Evolutionary conservation across 75 land plant species (phyloP), one percentile per base, ranked within the genome.

Genomic region (Adiantum capillusveneris): DNA sequence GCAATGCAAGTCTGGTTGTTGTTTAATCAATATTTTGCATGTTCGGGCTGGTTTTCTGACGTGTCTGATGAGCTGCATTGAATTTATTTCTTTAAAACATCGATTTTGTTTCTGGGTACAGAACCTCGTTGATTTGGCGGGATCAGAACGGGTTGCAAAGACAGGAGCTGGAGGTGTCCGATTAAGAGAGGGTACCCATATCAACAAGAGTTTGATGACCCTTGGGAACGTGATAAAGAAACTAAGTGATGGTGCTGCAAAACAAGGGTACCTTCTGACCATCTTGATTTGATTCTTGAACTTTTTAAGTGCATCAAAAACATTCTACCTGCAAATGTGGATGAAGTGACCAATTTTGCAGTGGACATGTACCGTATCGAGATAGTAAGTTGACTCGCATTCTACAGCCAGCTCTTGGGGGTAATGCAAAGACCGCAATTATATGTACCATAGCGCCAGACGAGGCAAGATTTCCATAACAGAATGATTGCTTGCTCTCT

Each of bases 111-210:
- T 1, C 28, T 57, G 18, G 22, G 6, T 57, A 58, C 55, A 95
- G 99, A 95, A 95, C 64, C 71, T 95, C 71, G 99, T 95, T 24
- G 99, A 95, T 78, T 71, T 95, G 56, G 99, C 99, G 51, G 99
- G 99, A 25, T 95, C 99, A 42, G 99, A 95, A 66, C 65, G 99
- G n/a, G 74, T 95, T 65, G 90, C 99, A 25, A 95, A 95, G 64
- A 90, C 99, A 63, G 99, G 99, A 59, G 97, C 99, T 62, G 99
- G 69, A 31, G 99, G 99, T 28, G 88, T 80, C n/a, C 99, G 99
- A 34, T 64, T 90, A 52, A 90, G 84, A 71, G 99, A 95, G 72
- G 99, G 99, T 56, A 87, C 86, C 27, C 65, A 95, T 61, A 95
- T 95, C 27, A 95, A 95, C 60, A 95, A 95, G 74, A 89, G 96